phyloP scores from a whole-genome alignment of 2,329 filamentous ascomycete genomes.

The Waltergamsia citrina region DNA sequence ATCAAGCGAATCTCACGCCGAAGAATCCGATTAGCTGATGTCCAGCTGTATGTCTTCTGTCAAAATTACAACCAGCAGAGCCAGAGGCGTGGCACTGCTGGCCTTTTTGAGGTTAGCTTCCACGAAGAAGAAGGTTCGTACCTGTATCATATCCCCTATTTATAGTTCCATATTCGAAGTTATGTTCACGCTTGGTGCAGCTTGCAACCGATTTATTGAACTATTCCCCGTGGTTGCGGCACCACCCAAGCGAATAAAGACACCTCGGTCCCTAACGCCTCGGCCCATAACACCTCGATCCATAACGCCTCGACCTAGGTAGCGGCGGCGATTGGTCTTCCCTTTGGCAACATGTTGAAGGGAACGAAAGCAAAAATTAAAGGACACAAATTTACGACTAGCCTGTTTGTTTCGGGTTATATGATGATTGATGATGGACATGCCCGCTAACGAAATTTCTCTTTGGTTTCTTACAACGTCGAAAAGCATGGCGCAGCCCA shows the following conservation, averaged over 20 bases:
- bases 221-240: slow-evolving; percentile 20
- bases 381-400: too few relatives aligned
- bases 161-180: too few relatives aligned
- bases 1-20: slow-evolving; percentile 35
- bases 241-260: slow-evolving; percentile 6
- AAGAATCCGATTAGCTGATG: slow-evolving; percentile 40
- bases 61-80: slow-evolving; percentile 41
- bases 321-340: too few relatives aligned
- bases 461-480: too few relatives aligned
- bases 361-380: too few relatives aligned
- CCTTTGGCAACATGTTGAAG: too few relatives aligned
- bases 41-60: slow-evolving; percentile 51
- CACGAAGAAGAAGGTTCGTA: slow-evolving; percentile 27
- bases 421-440: not conserved
- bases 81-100: slow-evolving; percentile 36
- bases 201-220: slow-evolving; percentile 28
- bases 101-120: slow-evolving; percentile 43
- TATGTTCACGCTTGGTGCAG: too few relatives aligned
- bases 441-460: not conserved
- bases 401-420: not conserved
- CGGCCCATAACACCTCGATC: not conserved
- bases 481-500: not conserved
- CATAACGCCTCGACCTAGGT: not conserved
- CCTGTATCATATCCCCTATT: not conserved
- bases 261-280: not conserved